These are phyloP conservation scores for Lavandula angustifolia DNA, from an alignment of 257 asterid genomes.

Conservation along the genomic window DNA sequence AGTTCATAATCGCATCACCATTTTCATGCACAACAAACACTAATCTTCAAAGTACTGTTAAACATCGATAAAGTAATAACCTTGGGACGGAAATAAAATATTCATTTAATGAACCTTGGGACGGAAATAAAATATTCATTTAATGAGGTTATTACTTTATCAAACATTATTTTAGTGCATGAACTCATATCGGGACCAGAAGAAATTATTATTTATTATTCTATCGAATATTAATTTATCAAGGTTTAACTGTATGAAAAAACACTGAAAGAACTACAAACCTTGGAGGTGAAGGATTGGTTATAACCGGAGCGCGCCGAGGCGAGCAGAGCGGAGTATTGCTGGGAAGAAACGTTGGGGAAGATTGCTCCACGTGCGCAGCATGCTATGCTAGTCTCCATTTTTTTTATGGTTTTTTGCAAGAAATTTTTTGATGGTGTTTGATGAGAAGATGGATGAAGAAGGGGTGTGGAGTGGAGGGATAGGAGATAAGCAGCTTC, in stretches of 20 bases:
- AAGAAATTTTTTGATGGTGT: neutral
- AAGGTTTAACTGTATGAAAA: too few species aligned
- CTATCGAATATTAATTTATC: too few species aligned
- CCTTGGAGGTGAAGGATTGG: slow-evolving; percentile 58
- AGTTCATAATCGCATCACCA: slow-evolving; percentile 3
- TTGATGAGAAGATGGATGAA: slow-evolving; percentile 6
- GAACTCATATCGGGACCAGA: too few species aligned
- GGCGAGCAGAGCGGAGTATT: slow-evolving; percentile 54
- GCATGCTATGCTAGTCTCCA: slow-evolving; percentile 80
- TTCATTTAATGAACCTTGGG: too few species aligned
- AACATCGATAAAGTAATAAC: too few species aligned
- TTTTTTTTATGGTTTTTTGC: too few species aligned
- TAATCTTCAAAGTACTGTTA: neutral
- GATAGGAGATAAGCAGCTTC: slow-evolving; percentile 59
- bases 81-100: too few species aligned
- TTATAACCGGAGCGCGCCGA: slow-evolving; percentile 40
- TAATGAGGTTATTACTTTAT: too few species aligned
- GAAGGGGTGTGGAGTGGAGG: slow-evolving; percentile 12
- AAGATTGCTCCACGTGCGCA: slow-evolving; percentile 61
- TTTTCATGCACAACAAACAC: neutral
- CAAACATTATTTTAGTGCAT: too few species aligned
- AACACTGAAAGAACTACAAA: slow-evolving; percentile 27
- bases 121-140: too few species aligned
- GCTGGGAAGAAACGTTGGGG: slow-evolving; percentile 67
- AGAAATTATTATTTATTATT: too few species aligned